phyloP scores from a whole-genome alignment of 2,329 filamentous ascomycete species.

The Fusarium kyushuense region DNA sequence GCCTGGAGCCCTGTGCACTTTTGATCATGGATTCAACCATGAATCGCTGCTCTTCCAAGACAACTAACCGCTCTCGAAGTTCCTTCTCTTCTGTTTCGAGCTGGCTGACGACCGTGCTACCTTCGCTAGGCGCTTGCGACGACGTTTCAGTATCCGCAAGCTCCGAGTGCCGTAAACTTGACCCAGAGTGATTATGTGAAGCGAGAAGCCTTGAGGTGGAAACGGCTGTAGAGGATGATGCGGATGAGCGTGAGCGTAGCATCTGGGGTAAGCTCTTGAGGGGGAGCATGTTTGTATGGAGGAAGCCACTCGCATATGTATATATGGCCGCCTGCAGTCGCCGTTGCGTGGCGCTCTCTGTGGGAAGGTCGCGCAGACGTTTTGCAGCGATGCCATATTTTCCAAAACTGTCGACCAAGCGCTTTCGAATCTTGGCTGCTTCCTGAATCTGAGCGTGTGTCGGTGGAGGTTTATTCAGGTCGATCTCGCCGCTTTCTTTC shows the following conservation, averaged over 20 bases:
- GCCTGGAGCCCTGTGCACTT: slow-evolving; percentile 77
- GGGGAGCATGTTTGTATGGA: slow-evolving; percentile 92
- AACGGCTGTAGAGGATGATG: slow-evolving; percentile 46
- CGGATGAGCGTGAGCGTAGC: slow-evolving; percentile 61
- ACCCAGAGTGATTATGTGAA: slow-evolving; percentile 52
- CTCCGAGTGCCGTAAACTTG: slow-evolving; percentile 61
- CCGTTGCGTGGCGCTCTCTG: slow-evolving; percentile 77
- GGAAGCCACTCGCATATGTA: slow-evolving; percentile 81
- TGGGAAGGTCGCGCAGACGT: slow-evolving; percentile 82
- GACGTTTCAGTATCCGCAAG: slow-evolving; percentile 61
- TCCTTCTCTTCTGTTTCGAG: slow-evolving; percentile 88
- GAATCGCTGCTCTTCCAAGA: slow-evolving; percentile 92
- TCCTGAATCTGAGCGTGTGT: slow-evolving; percentile 80
- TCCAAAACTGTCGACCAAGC: slow-evolving; percentile 87
- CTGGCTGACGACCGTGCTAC: slow-evolving; percentile 65
- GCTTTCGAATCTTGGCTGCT: slow-evolving; percentile 88
- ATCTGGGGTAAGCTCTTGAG: slow-evolving; percentile 80
- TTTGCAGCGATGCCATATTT: slow-evolving; percentile 88
- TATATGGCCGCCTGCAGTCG: slow-evolving; percentile 85
- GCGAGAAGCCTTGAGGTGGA: slow-evolving; percentile 51
- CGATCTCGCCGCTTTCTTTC: slow-evolving; percentile 54
- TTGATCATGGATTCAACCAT: slow-evolving; percentile 88
- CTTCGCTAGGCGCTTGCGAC: slow-evolving; percentile 59
- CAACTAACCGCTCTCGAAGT: slow-evolving; percentile 80
- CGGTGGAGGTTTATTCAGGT: slow-evolving; percentile 58